Base-by-base conservation (phyloP, 2,329 filamentous ascomycete species). In the Beauveria asiatica region DNA sequence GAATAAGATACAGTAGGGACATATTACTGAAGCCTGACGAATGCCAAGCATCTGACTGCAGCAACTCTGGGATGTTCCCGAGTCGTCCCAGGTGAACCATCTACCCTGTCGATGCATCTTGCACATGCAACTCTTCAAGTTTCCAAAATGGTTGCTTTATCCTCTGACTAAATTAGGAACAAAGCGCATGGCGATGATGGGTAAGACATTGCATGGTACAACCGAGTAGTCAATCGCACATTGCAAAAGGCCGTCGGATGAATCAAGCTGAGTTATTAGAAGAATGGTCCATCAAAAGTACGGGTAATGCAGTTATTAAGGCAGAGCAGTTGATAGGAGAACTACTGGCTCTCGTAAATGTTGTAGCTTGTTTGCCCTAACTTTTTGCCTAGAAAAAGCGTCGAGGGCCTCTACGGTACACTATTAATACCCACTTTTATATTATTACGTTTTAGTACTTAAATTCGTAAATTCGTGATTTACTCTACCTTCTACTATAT, bases 161-260 rank as follows among this genome's bases (percentile, higher is more conserved):
- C 51, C 51, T 44, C 39, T 44, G 41, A 62, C 56, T n/a, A n/a
- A 33, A 21, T 45, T 62, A 11, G 39, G 59, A 11, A 62, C 60
- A 30, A 56, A 56, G 42, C 60, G 60, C 39, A 39, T 44, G 39
- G 39, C 25, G 52, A 55, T 45, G 52, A 55, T 55, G 37, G 21
- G 37, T 55, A 55, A 45, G 23, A 45, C 52, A 45, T 55, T 1
- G 37, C 21, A 25, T 17, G 27, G 33, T n/a, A 54, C 51, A 42
- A 19, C 51, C 13, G 45, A 46, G 9, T 42, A 42, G 2, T 50
- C 5, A 50, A 50, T 16, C 21, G 10, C 21, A 50, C 27, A 21
- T 21, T 50, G 42, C 21, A 23, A 23, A 23, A 23, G 21, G 21
- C 21, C 3, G 21, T 23, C 21, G 21, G 21, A 23, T 23, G 21